phyloP scores from a whole-genome alignment of 2,329 filamentous ascomycete genomes.

The Botrytis deweyae region DNA sequence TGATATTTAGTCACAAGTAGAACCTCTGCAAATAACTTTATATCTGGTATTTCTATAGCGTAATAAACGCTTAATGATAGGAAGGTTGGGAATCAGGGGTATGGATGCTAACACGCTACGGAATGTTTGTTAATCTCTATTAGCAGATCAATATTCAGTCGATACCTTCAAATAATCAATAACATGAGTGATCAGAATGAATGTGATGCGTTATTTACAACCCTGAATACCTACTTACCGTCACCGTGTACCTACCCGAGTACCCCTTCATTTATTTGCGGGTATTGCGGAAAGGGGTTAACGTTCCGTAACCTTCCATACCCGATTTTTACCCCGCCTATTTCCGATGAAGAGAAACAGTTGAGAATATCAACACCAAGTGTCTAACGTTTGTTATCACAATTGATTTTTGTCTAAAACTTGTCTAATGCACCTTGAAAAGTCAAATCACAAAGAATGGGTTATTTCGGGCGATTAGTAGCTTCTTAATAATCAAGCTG shows the following conservation, averaged over 20 bases:
- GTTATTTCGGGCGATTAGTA: background rate
- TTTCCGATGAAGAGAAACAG: background rate
- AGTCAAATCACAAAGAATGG: background rate
- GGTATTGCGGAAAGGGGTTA: background rate
- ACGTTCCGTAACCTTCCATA: background rate
- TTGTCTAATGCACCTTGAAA: background rate
- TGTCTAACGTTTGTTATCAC: background rate
- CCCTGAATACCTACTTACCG: background rate
- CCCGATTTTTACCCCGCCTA: background rate
- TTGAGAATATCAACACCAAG: background rate
- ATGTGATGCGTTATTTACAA: background rate
- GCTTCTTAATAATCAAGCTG: conserved; percentile 4
- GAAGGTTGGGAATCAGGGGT: background rate
- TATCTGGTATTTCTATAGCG: background rate
- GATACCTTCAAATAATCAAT: background rate
- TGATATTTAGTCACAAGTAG: background rate
- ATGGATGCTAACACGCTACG: background rate
- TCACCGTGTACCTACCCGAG: background rate
- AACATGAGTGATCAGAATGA: background rate
- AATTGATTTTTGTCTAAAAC: no score
- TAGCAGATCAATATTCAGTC: background rate
- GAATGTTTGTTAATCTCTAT: background rate
- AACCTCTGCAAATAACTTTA: background rate
- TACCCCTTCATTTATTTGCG: background rate
- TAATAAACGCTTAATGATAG: no score